Evolutionary conservation across 2,329 filamentous ascomycete genomes (phyloP).

Genomic region (Ophiosphaerella herpotricha): DNA sequence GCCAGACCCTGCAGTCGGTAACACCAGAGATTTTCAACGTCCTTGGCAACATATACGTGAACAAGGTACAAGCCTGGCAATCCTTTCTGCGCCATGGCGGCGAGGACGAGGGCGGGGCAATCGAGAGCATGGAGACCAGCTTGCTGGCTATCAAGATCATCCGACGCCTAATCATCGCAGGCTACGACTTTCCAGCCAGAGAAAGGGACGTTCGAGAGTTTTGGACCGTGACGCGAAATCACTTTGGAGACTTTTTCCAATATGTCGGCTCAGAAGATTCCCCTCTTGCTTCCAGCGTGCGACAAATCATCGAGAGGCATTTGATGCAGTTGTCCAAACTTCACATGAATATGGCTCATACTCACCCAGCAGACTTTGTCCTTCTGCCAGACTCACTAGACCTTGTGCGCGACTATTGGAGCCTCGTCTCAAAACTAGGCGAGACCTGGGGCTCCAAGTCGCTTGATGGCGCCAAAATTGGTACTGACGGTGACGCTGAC

Average conservation of each 20-base stretch:
- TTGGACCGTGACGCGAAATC: conserved; percentile 77
- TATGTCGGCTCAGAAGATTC: conserved; percentile 64
- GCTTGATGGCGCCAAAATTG: conserved; percentile 46
- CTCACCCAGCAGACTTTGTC: conserved; percentile 81
- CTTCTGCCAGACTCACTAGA: conserved; percentile 78
- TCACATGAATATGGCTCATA: conserved; percentile 81
- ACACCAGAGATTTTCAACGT: conserved; percentile 84
- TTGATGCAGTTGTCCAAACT: conserved; percentile 89
- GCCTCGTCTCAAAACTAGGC: conserved; percentile 75
- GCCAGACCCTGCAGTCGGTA: conserved; percentile 75
- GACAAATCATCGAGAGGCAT: conserved; percentile 77
- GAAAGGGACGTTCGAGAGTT: conserved; percentile 76
- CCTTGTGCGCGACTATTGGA: conserved; percentile 84
- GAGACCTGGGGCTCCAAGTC: conserved; percentile 67
- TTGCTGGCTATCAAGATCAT: conserved; percentile 78
- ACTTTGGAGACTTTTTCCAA: conserved; percentile 74
- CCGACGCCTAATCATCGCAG: conserved; percentile 75
- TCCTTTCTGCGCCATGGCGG: conserved; percentile 61
- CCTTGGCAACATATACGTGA: conserved; percentile 76
- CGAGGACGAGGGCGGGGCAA: conserved; percentile 63
- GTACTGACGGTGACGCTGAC: conserved; percentile 54
- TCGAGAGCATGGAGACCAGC: conserved; percentile 74
- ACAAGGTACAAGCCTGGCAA: conserved; percentile 73
- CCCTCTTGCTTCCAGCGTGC: conserved; percentile 56
- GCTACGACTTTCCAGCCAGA: conserved; percentile 83